Percentiles rank a stretch among this genome's conserved stretches.
Conservation (phyloP, 75 land plant genomes). For the Cryptomeria japonica region DNA sequence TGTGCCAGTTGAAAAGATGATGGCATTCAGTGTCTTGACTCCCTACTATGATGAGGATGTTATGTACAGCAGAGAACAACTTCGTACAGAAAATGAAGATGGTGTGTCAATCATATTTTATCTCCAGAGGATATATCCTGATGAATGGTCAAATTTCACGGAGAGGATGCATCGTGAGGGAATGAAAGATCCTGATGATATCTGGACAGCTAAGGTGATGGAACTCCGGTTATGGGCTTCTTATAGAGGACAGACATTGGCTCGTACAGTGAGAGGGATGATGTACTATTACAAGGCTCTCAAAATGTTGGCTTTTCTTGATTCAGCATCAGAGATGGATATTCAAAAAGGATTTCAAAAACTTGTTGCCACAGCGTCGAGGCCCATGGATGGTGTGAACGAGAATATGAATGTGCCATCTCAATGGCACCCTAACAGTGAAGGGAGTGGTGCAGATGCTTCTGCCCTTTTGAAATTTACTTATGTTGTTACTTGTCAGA, state of each 20-base stretch:
- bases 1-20: conserved; percentile 38
- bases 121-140: conserved; percentile 35
- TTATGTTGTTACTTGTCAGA: conserved; percentile 51
- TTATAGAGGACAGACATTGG: conserved; percentile 51
- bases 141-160: conserved; percentile 42
- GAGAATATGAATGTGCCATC: not conserved
- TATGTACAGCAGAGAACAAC: conserved; percentile 29
- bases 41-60: conserved; percentile 54
- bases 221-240: conserved; percentile 59
- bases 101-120: conserved; percentile 41
- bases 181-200: not conserved
- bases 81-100: conserved; percentile 38
- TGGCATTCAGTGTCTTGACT: conserved; percentile 50
- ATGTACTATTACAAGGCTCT: conserved; percentile 50
- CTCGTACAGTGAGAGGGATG: conserved; percentile 59
- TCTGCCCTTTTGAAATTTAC: conserved; percentile 43
- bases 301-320: conserved; percentile 35
- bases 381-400: not conserved
- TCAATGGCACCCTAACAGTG: conserved; percentile 21
- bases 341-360: not conserved
- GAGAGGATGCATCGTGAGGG: conserved; percentile 30
- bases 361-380: conserved; percentile 3
- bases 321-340: conserved; percentile 38
- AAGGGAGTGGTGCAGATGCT: conserved; percentile 35
- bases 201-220: conserved; percentile 27